These are phyloP conservation scores for Logfia minima DNA, from an alignment of 129 eudicot genomes.

Conservation along the genomic window DNA sequence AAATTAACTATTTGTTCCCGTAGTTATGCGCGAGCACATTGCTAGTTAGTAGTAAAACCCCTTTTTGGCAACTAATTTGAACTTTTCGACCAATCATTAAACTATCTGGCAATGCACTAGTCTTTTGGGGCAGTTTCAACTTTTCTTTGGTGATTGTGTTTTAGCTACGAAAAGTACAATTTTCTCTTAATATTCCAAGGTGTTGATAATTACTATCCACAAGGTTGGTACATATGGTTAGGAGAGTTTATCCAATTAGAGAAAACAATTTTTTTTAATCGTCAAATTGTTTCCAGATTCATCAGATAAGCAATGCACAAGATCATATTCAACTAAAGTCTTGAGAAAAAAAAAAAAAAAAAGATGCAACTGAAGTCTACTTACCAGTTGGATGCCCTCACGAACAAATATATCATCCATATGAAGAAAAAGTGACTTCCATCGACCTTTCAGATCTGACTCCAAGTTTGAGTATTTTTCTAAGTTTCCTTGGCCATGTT, in stretches of 20 bases:
- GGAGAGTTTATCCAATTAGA: too few relatives aligned
- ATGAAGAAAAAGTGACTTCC: conserved; percentile 80
- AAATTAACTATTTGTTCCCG: too few relatives aligned
- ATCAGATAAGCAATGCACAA: conserved; percentile 19
- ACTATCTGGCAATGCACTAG: neutral
- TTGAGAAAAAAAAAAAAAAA: neutral
- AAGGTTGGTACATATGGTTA: too few relatives aligned
- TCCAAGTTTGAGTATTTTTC: conserved; percentile 44
- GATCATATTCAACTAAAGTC: conserved; percentile 6
- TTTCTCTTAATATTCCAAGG: too few relatives aligned
- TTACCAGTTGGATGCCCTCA: conserved; percentile 85
- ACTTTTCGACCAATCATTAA: neutral
- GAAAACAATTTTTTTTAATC: too few relatives aligned
- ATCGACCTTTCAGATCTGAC: conserved; percentile 59
- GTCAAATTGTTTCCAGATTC: conserved; percentile 6
- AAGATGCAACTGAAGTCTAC: conserved; percentile 20
- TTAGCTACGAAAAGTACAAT: too few relatives aligned
- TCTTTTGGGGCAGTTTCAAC: too few relatives aligned
- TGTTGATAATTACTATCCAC: too few relatives aligned
- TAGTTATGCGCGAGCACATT: too few relatives aligned
- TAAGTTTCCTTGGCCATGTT: conserved; percentile 34
- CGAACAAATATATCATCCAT: conserved; percentile 61
- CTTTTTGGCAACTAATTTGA: neutral
- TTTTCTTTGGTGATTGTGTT: too few relatives aligned
- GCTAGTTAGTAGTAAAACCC: neutral